These are phyloP conservation scores for Amanita rimosa DNA, from an alignment of 768 basidiomycete genomes.

Conservation along the genomic window DNA sequence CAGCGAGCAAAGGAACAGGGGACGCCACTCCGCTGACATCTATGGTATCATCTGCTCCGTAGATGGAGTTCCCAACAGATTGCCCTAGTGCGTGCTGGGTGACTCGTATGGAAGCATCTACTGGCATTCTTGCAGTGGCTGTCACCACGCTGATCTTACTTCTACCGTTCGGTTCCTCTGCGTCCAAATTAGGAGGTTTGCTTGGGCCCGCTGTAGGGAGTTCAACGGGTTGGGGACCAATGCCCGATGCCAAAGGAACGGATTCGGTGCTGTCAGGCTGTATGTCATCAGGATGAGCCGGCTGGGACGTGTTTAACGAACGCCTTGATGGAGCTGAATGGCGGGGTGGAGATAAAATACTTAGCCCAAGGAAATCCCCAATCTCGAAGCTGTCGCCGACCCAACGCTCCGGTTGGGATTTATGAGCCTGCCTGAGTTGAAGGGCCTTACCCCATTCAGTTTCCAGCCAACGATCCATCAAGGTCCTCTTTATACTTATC, in stretches of 20 bases:
- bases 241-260: background rate
- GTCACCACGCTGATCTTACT: no score
- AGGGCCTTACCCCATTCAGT: slow-evolving; percentile 53
- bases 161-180: background rate
- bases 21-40: background rate
- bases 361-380: slow-evolving; percentile 64
- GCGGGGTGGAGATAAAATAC: slow-evolving; percentile 28
- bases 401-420: slow-evolving; percentile 34
- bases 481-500: slow-evolving; percentile 37
- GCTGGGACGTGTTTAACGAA: no score
- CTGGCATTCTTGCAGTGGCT: background rate
- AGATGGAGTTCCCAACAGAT: background rate
- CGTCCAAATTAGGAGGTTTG: background rate
- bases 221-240: background rate
- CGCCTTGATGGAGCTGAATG: slow-evolving; percentile 9
- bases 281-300: background rate
- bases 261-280: no score
- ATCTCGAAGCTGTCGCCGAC: slow-evolving; percentile 70
- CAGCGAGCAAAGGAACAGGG: slow-evolving; percentile 10
- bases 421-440: slow-evolving; percentile 18
- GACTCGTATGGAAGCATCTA: background rate
- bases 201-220: background rate
- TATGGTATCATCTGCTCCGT: background rate
- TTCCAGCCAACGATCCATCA: slow-evolving; percentile 50
- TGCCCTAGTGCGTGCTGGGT: background rate